Evolutionary conservation across 306 rosid species (phyloP), one percentile per base, ranked within the genome.

Genomic region (Arachis stenosperma): DNA sequence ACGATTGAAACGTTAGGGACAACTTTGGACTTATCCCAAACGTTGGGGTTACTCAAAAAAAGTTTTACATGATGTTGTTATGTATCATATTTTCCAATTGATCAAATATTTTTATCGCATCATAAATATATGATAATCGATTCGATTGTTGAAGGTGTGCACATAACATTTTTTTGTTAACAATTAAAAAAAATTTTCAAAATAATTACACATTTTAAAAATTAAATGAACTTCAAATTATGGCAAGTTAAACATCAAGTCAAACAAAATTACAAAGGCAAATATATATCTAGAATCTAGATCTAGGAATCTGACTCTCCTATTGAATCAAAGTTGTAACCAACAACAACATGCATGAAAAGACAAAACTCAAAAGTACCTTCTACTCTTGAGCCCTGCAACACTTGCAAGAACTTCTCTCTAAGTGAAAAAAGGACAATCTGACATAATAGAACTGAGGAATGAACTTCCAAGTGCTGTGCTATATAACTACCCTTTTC

Each of bases 401-500:
- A 27, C 58, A 6, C 67, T 71, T 13, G 11, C 36, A 37, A 15
- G 33, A 61, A 73, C 33, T 58, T 61, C 17, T 39, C 60, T 61
- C 39, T 39, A 62, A 36, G 9, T 9, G 10, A 43, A 61, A 17
- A 37, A 42, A 5, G 51, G 12, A 46, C 74, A 75, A 72, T 42
- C 62, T 53, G 73, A 67, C 36, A 63, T 5, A 33, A 46, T 9
- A 3, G 22, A 59, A 46, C 15, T 70, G 58, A 41, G 42, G 63
- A 39, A 13, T 43, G 11, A 46, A 42, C 7, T 39, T 59, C 70
- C 61, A 50, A 30, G 53, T 29, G 71, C 40, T 68, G 66, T 17
- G 13, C 11, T 46, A 46, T 46, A 57, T 10, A 22, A 22, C 61
- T 40, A 55, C 61, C 73, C 65, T 76, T 46, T 47, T 22, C 70